A percentile compares a stretch with the other conserved stretches of the same genome.
Conservation (phyloP, 164 flowering plant genomes). For the Magnolia changhungtana region DNA sequence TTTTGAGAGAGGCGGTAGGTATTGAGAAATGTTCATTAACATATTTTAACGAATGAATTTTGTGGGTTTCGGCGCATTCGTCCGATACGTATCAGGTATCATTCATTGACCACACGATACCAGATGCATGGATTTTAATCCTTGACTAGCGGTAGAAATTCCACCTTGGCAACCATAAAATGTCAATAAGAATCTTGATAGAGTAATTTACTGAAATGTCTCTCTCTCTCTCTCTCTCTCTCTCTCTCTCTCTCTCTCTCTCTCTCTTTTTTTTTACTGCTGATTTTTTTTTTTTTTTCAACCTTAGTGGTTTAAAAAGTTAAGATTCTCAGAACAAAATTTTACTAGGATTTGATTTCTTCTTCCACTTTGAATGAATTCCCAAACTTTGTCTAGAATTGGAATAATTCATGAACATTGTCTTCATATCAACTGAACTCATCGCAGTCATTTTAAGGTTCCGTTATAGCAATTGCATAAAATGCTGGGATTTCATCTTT, state of each 20-base stretch:
- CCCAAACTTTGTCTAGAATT: background rate
- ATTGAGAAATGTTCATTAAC: background rate
- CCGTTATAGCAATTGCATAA: too few species aligned
- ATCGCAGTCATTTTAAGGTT: background rate
- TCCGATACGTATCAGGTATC: too few species aligned
- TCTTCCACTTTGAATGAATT: background rate
- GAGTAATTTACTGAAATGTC: background rate
- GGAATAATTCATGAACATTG: background rate
- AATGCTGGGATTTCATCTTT: background rate
- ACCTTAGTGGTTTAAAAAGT: background rate
- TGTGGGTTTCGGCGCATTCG: background rate
- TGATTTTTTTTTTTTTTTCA: too few species aligned
- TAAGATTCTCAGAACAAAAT: background rate
- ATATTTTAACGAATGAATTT: background rate
- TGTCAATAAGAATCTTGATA: background rate
- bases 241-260: background rate
- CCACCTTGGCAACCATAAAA: too few species aligned
- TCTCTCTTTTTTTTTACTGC: background rate
- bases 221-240: background rate
- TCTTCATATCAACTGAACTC: background rate
- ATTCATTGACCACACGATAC: too few species aligned
- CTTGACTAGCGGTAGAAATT: too few species aligned
- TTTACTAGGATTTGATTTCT: background rate
- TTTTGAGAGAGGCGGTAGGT: background rate
- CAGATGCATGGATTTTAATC: too few species aligned